Evolutionary conservation across 2,329 filamentous ascomycete genomes (phyloP), one percentile per base, ranked within the genome.

Genomic region (Akanthomyces lecanii): DNA sequence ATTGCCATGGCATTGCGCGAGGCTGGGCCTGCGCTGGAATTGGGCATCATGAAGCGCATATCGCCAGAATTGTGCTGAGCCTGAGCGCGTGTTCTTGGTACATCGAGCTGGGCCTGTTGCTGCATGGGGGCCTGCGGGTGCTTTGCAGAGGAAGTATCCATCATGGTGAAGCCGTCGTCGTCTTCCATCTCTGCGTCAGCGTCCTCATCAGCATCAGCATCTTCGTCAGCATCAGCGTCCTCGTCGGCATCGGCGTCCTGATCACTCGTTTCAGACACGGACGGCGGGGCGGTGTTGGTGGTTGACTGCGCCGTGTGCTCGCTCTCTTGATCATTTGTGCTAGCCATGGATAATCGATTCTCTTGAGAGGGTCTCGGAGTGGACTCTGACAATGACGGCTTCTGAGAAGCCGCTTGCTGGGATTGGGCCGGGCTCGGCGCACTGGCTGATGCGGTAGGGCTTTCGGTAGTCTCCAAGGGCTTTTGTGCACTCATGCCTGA

Each of bases 121-220:
- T 78, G 78, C 62, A 78, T 71, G 18, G 74, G 71, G 23, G 75
- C 71, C 8, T 74, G 72, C 5, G 72, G 62, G 6, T 73, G 66
- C 63, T 79, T 78, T 7, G 73, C 67, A 4, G 76, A 71, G 30
- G 77, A 77, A 3, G 77, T 71, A 57, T 75, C 76, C 70, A 84
- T 80, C 60, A 83, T 80, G 8, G 81, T 77, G 64, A 82, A 85
- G 60, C 77, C 79, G 52, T 84, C 82, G 58, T 83, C 82, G 44
- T 86, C 84, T 52, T 86, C 84, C 84, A 86, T 86, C 63, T 82
- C 80, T 10, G 76, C 57, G 38, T 61, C 57, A 14, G 57, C 57
- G 23, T 55, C 53, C 42, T 38, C 47, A 28, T 48, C 47, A 7
- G 47, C 47, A 23, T 51, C 48, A 5, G 48, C 48, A 16, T 51